Percentiles rank a stretch among this genome's conserved stretches.
Conservation (phyloP, 768 basidiomycete species). For the Suillus subluteus region DNA sequence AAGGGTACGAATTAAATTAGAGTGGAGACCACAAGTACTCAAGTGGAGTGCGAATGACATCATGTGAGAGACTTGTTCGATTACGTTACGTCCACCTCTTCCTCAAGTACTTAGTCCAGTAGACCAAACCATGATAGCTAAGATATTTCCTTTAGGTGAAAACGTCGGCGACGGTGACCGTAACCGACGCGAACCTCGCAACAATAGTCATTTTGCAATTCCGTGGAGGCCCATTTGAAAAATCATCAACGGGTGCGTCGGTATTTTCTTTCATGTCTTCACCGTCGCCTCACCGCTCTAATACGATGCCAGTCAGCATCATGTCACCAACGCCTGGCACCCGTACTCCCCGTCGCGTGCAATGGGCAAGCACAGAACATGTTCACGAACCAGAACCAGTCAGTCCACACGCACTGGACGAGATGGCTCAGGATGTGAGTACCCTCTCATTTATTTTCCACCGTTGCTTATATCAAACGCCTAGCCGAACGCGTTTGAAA, state of each 20-base stretch:
- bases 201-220: neutral
- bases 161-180: neutral
- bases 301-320: conserved; percentile 16
- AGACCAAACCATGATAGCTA: neutral
- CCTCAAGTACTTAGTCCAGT: neutral
- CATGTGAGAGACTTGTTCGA: neutral
- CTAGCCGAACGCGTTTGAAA: conserved; percentile 42
- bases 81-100: neutral
- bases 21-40: neutral
- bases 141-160: neutral
- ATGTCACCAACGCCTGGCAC: conserved; percentile 32
- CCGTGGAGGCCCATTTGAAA: neutral
- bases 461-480: neutral
- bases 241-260: neutral
- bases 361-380: conserved; percentile 47
- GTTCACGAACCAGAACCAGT: conserved; percentile 12
- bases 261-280: neutral
- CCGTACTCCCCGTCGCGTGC: conserved; percentile 56
- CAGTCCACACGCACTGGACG: conserved; percentile 25
- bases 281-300: conserved; percentile 13
- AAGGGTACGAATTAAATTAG: neutral
- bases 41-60: neutral
- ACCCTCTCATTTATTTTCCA: neutral
- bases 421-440: conserved; percentile 39
- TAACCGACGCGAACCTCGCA: neutral